Evolutionary conservation across 805 yeast species (phyloP), one percentile per base, ranked within the genome.

Genomic region (Teunomyces lycoperdinae): DNA sequence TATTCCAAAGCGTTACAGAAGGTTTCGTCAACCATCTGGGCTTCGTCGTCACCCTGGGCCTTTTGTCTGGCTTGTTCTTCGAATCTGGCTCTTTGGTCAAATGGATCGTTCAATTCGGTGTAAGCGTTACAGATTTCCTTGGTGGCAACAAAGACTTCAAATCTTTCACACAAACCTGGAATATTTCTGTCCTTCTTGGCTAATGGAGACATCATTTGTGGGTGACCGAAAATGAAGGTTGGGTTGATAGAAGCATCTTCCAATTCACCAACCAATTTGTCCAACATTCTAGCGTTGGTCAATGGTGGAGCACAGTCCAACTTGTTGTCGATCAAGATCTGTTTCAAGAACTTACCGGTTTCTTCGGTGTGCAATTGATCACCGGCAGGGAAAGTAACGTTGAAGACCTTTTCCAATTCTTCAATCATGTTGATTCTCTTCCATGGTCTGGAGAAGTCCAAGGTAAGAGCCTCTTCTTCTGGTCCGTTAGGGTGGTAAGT

Each of bases 51-150:
- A 79, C 99, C 99, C 74, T 89, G 97, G 57, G 78, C 98, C 79
- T 92, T 92, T 80, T 94, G 99, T 74, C 88, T 85, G 43, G 99
- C 98, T 78, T 92, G 99, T 76, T 94, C 99, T 78, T 92, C 98
- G 70, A 92, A 92, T 78, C 98, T 85, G 50, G 81, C 85, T 74
- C 97, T 89, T 80, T 92, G 99, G 71, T 92, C 98, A 67, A 92
- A 92, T 68, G 98, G 98, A 76, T 94, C 98, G 71, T 92, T 92
- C 83, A 94, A 82, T 80, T 92, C 99, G 49, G 98, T 94, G 80
- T 94, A 92, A 57, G 99, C 98, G 64, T 92, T 92, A 80, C 94
- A 87, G 60, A 92, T 91, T 79, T 92, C 99, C 80, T 92, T 92
- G 58, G 98, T 94, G 48, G 96, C 98, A 57, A 94, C 98, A 64